Evolutionary conservation across 345 rosid species (phyloP).

Genomic region (Euclidium syriacum): DNA sequence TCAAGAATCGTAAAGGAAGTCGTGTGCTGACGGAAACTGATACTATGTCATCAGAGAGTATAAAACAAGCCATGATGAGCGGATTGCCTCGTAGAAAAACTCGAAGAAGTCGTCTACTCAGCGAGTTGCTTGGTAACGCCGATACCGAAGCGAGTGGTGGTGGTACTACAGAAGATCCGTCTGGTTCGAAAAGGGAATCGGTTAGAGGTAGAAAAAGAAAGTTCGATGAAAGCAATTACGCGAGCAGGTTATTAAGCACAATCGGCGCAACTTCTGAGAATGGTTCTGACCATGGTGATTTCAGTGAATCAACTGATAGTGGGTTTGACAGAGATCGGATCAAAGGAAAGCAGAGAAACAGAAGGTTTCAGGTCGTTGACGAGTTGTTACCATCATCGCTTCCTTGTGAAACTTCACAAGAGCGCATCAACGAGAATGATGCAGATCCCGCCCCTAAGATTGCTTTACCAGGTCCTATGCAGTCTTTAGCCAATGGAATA

Average conservation of each 20-base stretch:
- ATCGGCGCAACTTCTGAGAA: conserved; percentile 7
- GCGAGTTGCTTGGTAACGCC: conserved; percentile 58
- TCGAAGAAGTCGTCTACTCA: conserved; percentile 62
- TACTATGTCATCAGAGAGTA: conserved; percentile 52
- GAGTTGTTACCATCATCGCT: conserved; percentile 29
- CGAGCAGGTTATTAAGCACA: conserved; percentile 11
- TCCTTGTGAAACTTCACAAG: conserved; percentile 33
- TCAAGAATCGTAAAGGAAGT: conserved; percentile 25
- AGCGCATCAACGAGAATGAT: conserved; percentile 27
- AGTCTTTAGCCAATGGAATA: conserved; percentile 25
- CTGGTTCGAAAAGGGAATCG: conserved; percentile 30
- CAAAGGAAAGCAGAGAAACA: conserved; percentile 48
- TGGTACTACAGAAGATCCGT: conserved; percentile 28
- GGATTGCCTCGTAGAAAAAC: conserved; percentile 53
- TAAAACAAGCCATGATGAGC: conserved; percentile 42
- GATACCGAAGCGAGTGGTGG: conserved; percentile 28
- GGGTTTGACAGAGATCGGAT: conserved; percentile 36
- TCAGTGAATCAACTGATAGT: conserved; percentile 32
- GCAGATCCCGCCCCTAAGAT: conserved; percentile 30
- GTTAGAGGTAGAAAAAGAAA: conserved; percentile 56
- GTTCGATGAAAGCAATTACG: conserved; percentile 32
- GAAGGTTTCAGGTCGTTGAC: conserved; percentile 34
- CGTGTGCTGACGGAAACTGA: conserved; percentile 33
- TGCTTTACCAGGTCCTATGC: conserved; percentile 21
- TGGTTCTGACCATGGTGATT: conserved; percentile 34